A percentile compares a stretch with the other conserved stretches of the same genome.
These are phyloP conservation scores for Globisporangium splendens DNA, from an alignment of 352 stramenopile genomes.

Conservation along the genomic window DNA sequence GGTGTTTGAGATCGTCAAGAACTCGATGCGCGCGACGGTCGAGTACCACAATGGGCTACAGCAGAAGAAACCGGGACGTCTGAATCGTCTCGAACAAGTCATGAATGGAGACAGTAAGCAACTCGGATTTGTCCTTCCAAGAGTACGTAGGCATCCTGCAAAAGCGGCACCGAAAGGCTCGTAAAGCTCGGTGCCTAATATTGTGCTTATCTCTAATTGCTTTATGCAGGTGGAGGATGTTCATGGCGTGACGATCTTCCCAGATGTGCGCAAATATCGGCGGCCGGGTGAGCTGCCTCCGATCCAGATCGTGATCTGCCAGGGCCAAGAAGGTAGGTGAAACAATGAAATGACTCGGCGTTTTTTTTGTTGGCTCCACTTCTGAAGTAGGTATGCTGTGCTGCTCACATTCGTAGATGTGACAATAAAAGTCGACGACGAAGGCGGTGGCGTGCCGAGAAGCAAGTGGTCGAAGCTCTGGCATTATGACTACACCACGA, in stretches of 20 bases:
- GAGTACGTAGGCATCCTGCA: conserved; percentile 24
- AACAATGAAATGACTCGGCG: too few relatives aligned
- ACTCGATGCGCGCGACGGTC: conserved; percentile 97
- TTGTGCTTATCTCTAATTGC: not conserved
- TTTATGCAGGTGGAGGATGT: conserved; percentile 33
- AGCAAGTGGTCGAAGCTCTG: conserved; percentile 97
- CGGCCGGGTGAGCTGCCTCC: conserved; percentile 69
- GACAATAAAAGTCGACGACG: conserved; percentile 98
- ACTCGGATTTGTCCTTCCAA: conserved; percentile 71
- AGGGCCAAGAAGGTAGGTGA: conserved; percentile 82
- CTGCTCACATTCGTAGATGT: conserved; percentile 36
- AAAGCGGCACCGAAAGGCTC: not conserved
- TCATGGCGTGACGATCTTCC: conserved; percentile 69
- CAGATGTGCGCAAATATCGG: conserved; percentile 72
- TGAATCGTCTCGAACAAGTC: conserved; percentile 57
- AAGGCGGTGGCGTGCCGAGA: conserved; percentile 96
- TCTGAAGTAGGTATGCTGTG: not conserved
- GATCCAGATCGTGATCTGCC: conserved; percentile 97
- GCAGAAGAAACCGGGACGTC: conserved; percentile 27
- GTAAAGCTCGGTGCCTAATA: conserved; percentile 2
- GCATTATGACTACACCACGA: conserved; percentile 99
- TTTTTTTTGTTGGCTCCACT: too few relatives aligned
- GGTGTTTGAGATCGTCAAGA: conserved; percentile 98
- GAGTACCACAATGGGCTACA: conserved; percentile 89
- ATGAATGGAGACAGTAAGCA: conserved; percentile 67